phyloP scores from a whole-genome alignment of 495 filamentous ascomycete species.

The Cercophora sp. region DNA sequence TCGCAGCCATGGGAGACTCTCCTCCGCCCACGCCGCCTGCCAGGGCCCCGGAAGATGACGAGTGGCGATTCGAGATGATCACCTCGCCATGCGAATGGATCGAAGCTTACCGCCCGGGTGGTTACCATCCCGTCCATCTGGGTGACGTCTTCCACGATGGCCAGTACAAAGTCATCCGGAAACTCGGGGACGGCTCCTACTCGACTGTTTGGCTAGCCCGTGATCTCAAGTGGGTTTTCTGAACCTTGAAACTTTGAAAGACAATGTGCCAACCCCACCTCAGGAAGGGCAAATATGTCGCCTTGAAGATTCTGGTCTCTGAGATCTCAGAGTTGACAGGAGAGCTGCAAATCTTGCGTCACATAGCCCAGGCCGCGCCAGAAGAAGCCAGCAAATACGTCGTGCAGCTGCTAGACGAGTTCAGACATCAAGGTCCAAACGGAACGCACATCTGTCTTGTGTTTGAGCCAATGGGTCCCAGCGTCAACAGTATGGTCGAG shows the following conservation, averaged over 20 bases:
- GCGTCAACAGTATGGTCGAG: background rate
- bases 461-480: conserved; percentile 2
- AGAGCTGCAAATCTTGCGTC: background rate
- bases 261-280: too few species aligned
- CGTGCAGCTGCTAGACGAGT: background rate
- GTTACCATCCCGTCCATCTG: conserved; percentile 1
- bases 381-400: background rate
- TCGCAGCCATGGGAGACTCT: too few species aligned
- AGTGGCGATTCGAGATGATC: too few species aligned
- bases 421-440: background rate
- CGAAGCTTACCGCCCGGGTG: background rate
- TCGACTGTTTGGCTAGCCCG: background rate
- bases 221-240: too few species aligned
- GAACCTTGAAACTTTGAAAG: too few species aligned
- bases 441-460: background rate
- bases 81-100: conserved; percentile 4
- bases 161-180: background rate
- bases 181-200: background rate
- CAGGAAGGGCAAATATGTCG: background rate
- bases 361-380: background rate
- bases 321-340: background rate
- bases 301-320: conserved; percentile 4
- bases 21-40: too few species aligned
- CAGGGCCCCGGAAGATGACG: too few species aligned
- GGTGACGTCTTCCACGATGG: conserved; percentile 1